Evolutionary conservation across 2,329 filamentous ascomycete species (phyloP), one percentile per base, ranked within the genome.

Genomic region (Botrytis sinoallii): DNA sequence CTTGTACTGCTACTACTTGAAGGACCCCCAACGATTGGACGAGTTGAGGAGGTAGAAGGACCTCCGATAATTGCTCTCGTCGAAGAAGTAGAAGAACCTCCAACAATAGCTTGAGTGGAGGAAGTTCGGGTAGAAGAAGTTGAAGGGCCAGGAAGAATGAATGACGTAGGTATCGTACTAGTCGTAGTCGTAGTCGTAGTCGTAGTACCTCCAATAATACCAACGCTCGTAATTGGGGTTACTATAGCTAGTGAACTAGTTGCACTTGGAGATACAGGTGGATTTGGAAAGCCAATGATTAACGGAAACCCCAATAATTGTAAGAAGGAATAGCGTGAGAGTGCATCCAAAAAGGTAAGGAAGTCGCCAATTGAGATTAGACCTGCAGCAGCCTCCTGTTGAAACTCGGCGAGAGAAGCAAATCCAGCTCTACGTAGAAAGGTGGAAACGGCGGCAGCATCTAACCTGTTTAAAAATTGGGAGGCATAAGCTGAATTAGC

Each of bases 311-410:
- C 22, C 32, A 67, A 40, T 29, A 52, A n/a, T 20, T 16, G 64
- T n/a, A 67, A 25, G 32, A 67, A 67, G 8, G 12, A 10, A 3
- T 38, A 67, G 22, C 64, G 44, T 38, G 44, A 67, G 25, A 67
- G 44, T 25, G 44, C 32, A 38, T 67, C 44, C 32, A 52, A 20
- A 25, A 38, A 52, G 12, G 6, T 10, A 38, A 67, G 64, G 4
- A 52, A 67, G 35, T 67, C 64, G 22, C 64, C 64, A 38, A 67
- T 67, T 52, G 64, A 52, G 22, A 52, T 16, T n/a, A n/a, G 20
- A 52, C 32, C 32, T 18, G 32, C 9, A 52, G 29, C 32, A 14
- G 18, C 44, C 12, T 67, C 64, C 22, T 38, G 22, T n/a, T 52
- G 29, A n/a, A 67, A 67, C 12, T 35, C 64, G 16, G 7, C 7